Evolutionary conservation across 2,329 filamentous ascomycete species (phyloP).

Genomic region (Aureobasidium zeae): DNA sequence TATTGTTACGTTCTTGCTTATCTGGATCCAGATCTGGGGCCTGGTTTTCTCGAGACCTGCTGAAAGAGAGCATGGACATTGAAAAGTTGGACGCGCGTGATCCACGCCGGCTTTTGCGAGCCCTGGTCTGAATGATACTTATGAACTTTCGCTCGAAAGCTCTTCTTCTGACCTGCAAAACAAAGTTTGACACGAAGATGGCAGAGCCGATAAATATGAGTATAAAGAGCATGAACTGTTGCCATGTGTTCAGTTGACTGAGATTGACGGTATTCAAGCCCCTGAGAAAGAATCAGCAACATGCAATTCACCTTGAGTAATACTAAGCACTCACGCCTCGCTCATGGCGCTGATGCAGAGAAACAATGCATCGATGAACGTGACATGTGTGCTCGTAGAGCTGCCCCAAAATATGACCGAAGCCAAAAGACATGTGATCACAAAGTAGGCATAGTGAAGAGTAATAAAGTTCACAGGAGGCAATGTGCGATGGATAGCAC

Average conservation of each 20-base stretch:
- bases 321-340: conserved; percentile 34
- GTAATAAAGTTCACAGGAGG: conserved; percentile 29
- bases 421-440: conserved; percentile 44
- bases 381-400: conserved; percentile 43
- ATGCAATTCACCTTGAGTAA: background rate
- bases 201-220: conserved; percentile 57
- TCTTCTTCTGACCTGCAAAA: conserved; percentile 50
- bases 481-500: conserved; percentile 8
- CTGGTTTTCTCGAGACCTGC: conserved; percentile 1
- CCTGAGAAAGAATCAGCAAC: conserved; percentile 6
- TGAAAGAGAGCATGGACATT: conserved; percentile 1
- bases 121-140: conserved; percentile 37
- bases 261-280: conserved; percentile 61
- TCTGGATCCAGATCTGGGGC: background rate
- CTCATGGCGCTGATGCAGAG: conserved; percentile 58
- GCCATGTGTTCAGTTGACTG: conserved; percentile 55
- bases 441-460: conserved; percentile 59
- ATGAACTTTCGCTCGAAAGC: conserved; percentile 55
- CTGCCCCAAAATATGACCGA: conserved; percentile 54
- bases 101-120: conserved; percentile 14
- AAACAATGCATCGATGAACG: conserved; percentile 58
- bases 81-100: background rate
- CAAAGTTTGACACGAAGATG: conserved; percentile 58
- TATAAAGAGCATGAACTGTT: conserved; percentile 56
- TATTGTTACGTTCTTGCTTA: background rate